Evolutionary conservation across 2,329 filamentous ascomycete genomes (phyloP), one percentile per base, ranked within the genome.

Genomic region (Oidium heveae): DNA sequence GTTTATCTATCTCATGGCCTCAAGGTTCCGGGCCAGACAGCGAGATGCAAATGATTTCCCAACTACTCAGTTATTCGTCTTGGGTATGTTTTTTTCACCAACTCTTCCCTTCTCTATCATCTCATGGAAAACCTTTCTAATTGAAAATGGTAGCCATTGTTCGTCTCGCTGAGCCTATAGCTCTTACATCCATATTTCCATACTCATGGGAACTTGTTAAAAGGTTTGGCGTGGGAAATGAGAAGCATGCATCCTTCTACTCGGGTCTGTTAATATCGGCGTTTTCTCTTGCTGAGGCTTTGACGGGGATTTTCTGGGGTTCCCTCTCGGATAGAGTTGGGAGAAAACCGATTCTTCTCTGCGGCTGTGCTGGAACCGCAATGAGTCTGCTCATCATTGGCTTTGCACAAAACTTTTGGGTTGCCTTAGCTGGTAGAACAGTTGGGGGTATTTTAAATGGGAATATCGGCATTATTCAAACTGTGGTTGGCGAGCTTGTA

Each of bases 241-340:
- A 79, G 60, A 71, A 76, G 68, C 77, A 88, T 77, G 84, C 85
- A 57, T 93, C 80, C 39, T 89, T 85, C 69, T 94, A 93, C 68
- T 84, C 88, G 33, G 88, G 88, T 53, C 72, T 91, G 59, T 78
- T 94, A 66, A 87, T 94, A 61, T 89, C 86, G 13, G 81, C 86
- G 62, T 93, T 87, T 69, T 83, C 83, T 58, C 76, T 87, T 57
- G 83, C 80, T 59, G 86, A 96, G 71, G 82, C 83, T 62, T 64
- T 83, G 60, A 91, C 87, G 63, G 85, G 85, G 61, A 84, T 94
- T 75, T 84, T 82, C 65, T 95, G 88, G 88, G 88, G 88, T 54
- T 74, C 75, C 13, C 71, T 93, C 3, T 91, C 85, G 0, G 88
- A 94, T 67, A 74, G 78, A 46, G 74, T 91, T 57, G 87, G 87